These are phyloP conservation scores for Chlamydomonas schloesseri DNA, from an alignment of 139 green algal species.

Conservation along the genomic window DNA sequence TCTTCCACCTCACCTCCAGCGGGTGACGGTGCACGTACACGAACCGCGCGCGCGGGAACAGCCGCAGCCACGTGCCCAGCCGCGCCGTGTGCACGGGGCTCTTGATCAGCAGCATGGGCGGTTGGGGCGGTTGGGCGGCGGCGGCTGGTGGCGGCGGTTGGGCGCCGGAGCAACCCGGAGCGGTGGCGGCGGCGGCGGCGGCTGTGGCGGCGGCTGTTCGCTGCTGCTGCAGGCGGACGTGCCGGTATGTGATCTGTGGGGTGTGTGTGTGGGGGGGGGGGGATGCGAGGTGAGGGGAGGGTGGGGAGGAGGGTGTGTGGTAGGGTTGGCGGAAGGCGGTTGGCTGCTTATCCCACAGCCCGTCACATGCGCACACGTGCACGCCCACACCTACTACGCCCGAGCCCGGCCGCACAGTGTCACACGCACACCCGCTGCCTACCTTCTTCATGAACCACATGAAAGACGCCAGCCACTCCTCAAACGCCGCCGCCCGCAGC, in stretches of 20 bases:
- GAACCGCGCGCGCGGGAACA: conserved; percentile 76
- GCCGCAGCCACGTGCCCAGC: conserved; percentile 51
- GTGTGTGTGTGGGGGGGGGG: no score
- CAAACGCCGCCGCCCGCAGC: conserved; percentile 32
- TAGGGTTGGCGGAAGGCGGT: no score
- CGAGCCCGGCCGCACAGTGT: no score
- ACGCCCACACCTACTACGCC: not conserved
- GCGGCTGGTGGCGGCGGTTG: not conserved
- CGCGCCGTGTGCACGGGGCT: conserved; percentile 76
- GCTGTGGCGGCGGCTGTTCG: no score
- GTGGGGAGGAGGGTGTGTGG: not conserved
- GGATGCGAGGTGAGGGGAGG: no score
- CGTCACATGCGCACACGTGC: not conserved
- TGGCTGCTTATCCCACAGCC: no score
- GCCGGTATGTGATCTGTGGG: conserved; percentile 3
- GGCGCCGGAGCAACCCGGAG: not conserved
- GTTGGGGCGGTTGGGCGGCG: not conserved
- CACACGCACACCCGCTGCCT: not conserved
- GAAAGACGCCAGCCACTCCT: conserved; percentile 58
- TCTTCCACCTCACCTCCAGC: conserved; percentile 45
- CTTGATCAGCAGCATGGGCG: conserved; percentile 75
- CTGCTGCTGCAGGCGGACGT: not conserved
- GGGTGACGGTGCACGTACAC: conserved; percentile 78
- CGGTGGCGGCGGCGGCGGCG: not conserved
- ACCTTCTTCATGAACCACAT: conserved; percentile 71